phyloP scores from a whole-genome alignment of 2,329 filamentous ascomycete genomes.

The Pyricularia grisea region DNA sequence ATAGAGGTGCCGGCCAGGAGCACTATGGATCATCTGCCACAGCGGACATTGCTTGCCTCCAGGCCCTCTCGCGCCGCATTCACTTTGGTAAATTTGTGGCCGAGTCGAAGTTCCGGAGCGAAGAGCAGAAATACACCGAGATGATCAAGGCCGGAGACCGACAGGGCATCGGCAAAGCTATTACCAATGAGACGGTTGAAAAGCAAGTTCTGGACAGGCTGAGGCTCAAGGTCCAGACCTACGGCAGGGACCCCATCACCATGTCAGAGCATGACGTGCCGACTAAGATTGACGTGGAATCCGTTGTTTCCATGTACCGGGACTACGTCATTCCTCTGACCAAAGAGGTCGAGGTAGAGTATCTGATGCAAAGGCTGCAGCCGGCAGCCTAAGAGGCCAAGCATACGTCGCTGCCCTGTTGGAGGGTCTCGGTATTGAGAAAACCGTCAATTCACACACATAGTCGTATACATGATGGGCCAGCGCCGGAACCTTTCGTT shows the following conservation, averaged over 20 bases:
- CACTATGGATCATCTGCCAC: conserved; percentile 93
- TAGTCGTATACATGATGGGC: background rate
- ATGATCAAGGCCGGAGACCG: conserved; percentile 77
- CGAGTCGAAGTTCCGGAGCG: conserved; percentile 84
- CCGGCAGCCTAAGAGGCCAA: background rate
- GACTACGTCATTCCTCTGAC: conserved; percentile 92
- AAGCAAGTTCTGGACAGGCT: conserved; percentile 82
- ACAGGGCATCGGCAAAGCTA: conserved; percentile 75
- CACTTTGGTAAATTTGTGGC: conserved; percentile 99
- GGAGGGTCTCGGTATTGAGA: background rate
- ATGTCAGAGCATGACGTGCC: conserved; percentile 43
- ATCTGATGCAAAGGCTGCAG: conserved; percentile 80
- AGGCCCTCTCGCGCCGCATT: conserved; percentile 81
- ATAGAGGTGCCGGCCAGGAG: conserved; percentile 78
- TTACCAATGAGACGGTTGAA: conserved; percentile 85
- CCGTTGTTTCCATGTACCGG: conserved; percentile 83
- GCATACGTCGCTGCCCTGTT: background rate
- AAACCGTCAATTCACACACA: background rate
- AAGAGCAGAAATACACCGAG: conserved; percentile 69
- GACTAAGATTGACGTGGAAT: conserved; percentile 84
- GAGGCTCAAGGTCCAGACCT: conserved; percentile 82
- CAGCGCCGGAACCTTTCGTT: background rate
- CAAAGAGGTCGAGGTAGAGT: conserved; percentile 98
- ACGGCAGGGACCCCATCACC: conserved; percentile 77
- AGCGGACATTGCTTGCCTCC: conserved; percentile 81